Evolutionary conservation across 2,329 filamentous ascomycete species (phyloP).

Genomic region (Pleoardoris graminearum): DNA sequence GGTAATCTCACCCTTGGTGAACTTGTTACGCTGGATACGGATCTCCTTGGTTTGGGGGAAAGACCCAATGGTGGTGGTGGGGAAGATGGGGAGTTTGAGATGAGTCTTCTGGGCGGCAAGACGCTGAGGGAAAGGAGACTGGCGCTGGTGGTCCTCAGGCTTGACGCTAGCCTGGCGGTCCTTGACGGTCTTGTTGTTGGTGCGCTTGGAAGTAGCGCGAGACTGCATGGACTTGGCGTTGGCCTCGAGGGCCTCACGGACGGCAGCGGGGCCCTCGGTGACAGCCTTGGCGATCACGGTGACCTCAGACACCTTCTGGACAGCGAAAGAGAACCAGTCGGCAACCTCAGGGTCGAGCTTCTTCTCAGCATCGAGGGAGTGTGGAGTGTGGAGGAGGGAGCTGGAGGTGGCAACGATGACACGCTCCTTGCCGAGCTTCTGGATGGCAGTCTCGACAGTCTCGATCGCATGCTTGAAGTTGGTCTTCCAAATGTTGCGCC

Average conservation of each 20-base stretch:
- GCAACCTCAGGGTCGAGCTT: slow-evolving; percentile 90
- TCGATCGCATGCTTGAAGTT: slow-evolving; percentile 97
- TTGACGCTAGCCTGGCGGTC: slow-evolving; percentile 90
- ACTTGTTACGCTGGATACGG: slow-evolving; percentile 93
- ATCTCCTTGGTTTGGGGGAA: slow-evolving; percentile 99
- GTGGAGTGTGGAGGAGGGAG: slow-evolving; percentile 96
- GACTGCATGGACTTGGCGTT: slow-evolving; percentile 94
- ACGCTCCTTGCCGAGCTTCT: slow-evolving; percentile 96
- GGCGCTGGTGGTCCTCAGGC: slow-evolving; percentile 84
- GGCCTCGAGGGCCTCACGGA: slow-evolving; percentile 87
- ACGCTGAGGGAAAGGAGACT: slow-evolving; percentile 82
- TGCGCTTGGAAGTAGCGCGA: slow-evolving; percentile 88
- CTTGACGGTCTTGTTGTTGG: slow-evolving; percentile 98
- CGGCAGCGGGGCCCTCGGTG: slow-evolving; percentile 84
- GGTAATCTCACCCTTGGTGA: slow-evolving; percentile 98
- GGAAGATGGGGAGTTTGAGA: slow-evolving; percentile 94
- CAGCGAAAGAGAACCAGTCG: slow-evolving; percentile 98
- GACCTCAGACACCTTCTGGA: slow-evolving; percentile 90
- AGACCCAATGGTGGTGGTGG: slow-evolving; percentile 97
- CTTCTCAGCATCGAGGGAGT: slow-evolving; percentile 98
- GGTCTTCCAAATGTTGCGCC: slow-evolving; percentile 99
- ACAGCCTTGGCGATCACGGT: slow-evolving; percentile 95
- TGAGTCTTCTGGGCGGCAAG: slow-evolving; percentile 87
- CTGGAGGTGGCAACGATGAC: slow-evolving; percentile 96
- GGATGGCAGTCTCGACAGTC: slow-evolving; percentile 82